Conservation (phyloP, 208 protist species). For the Herpetomonas muscarum region DNA sequence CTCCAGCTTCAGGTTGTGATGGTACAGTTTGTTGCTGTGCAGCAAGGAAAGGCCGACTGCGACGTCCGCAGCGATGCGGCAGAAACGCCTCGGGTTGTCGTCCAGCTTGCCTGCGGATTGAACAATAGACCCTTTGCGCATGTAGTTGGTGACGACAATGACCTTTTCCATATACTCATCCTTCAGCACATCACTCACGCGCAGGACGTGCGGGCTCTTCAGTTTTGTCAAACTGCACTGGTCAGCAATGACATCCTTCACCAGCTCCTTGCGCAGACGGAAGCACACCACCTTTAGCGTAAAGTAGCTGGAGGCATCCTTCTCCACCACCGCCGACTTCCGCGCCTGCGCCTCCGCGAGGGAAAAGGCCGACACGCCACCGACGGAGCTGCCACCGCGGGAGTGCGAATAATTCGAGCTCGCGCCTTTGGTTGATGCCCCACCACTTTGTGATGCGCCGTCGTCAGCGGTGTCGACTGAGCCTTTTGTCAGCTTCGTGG, state of each 20-base stretch:
- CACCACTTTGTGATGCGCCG: too few relatives aligned
- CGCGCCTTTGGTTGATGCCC: too few relatives aligned
- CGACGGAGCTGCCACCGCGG: too few relatives aligned
- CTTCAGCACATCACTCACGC: conserved; percentile 60
- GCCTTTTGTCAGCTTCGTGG: too few relatives aligned
- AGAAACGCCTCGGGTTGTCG: conserved; percentile 43
- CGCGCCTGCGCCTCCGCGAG: not conserved
- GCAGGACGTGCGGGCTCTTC: conserved; percentile 44
- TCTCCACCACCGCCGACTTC: conserved; percentile 2
- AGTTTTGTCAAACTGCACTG: conserved; percentile 55
- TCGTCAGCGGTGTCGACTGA: too few relatives aligned
- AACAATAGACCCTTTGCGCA: conserved; percentile 34
- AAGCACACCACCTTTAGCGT: conserved; percentile 78
- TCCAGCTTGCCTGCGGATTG: conserved; percentile 42
- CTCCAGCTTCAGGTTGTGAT: conserved; percentile 80
- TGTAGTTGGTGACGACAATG: conserved; percentile 60
- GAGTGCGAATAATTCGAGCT: too few relatives aligned
- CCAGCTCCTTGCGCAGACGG: conserved; percentile 34
- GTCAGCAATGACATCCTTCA: conserved; percentile 52
- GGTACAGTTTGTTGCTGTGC: conserved; percentile 71
- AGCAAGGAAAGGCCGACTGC: conserved; percentile 57
- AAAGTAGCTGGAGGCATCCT: conserved; percentile 4
- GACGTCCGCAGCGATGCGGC: conserved; percentile 51
- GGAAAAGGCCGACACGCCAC: conserved; percentile 1
- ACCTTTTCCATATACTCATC: conserved; percentile 76